Conservation (phyloP, 441 rosid species). For the Biscutella laevigata region DNA sequence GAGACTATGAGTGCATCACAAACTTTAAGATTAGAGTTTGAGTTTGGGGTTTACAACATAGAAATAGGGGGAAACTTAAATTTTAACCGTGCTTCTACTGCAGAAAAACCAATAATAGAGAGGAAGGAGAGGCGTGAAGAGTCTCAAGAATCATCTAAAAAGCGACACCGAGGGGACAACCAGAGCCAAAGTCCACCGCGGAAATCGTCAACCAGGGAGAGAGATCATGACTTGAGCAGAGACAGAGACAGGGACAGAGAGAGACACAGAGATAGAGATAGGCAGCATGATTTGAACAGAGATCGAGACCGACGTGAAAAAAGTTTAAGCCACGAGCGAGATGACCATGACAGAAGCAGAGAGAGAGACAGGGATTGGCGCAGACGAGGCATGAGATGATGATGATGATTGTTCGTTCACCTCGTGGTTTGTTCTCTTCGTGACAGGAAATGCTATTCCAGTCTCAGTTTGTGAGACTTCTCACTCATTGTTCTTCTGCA, state of each 20-base stretch:
- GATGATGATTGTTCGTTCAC: conserved; percentile 12
- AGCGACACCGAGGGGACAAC: conserved; percentile 53
- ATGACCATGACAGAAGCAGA: conserved; percentile 67
- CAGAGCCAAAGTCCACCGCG: conserved; percentile 69
- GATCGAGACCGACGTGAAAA: conserved; percentile 55
- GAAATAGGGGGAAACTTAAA: background rate
- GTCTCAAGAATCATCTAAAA: conserved; percentile 58
- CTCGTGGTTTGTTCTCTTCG: conserved; percentile 17
- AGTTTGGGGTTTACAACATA: background rate
- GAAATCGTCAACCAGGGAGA: conserved; percentile 50
- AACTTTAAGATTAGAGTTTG: background rate
- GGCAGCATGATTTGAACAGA: conserved; percentile 41
- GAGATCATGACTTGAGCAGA: conserved; percentile 38
- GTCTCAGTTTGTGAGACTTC: background rate
- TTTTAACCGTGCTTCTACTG: conserved; percentile 9
- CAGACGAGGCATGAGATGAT: conserved; percentile 31
- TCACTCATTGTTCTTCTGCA: conserved; percentile 8
- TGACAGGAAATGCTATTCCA: background rate
- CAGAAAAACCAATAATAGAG: conserved; percentile 57
- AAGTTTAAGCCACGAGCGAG: conserved; percentile 85
- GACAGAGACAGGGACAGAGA: conserved; percentile 31
- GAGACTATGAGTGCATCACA: background rate
- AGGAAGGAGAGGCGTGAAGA: conserved; percentile 62
- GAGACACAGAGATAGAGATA: conserved; percentile 34
- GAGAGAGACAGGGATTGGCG: conserved; percentile 49